Conservation (phyloP, 2,329 filamentous ascomycete genomes). For the Ophiostoma novo-ulmi region DNA sequence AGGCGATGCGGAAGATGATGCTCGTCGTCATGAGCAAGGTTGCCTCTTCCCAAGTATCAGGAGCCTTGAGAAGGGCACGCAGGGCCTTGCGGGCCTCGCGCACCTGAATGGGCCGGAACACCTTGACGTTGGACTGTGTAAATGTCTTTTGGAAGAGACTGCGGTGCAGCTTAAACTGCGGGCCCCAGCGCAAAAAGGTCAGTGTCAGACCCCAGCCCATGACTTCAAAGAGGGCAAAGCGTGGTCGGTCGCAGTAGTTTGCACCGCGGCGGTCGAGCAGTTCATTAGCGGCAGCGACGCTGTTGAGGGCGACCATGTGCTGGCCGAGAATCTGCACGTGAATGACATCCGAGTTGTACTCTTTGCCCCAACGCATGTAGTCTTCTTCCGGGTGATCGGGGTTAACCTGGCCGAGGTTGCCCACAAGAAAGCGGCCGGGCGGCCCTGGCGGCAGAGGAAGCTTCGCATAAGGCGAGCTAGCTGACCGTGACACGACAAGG, state of each 20-base stretch:
- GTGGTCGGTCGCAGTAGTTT: slow-evolving; percentile 39
- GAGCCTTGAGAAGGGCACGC: slow-evolving; percentile 33
- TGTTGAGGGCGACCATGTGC: slow-evolving; percentile 38
- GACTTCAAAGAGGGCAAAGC: slow-evolving; percentile 37
- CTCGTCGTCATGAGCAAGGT: slow-evolving; percentile 39
- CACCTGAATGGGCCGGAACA: slow-evolving; percentile 28
- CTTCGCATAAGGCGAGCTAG: slow-evolving; percentile 7
- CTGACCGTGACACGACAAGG: neutral
- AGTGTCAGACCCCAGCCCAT: slow-evolving; percentile 44
- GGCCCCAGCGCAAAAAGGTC: slow-evolving; percentile 40
- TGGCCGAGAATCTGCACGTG: slow-evolving; percentile 37
- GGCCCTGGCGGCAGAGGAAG: slow-evolving; percentile 27
- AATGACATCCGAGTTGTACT: slow-evolving; percentile 31
- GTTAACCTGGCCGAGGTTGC: slow-evolving; percentile 92
- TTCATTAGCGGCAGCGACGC: slow-evolving; percentile 36
- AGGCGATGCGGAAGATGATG: slow-evolving; percentile 42
- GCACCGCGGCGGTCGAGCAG: slow-evolving; percentile 39
- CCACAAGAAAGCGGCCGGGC: slow-evolving; percentile 54
- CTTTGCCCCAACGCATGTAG: slow-evolving; percentile 26
- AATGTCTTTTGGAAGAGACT: slow-evolving; percentile 41
- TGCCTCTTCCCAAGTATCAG: slow-evolving; percentile 36
- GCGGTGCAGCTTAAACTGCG: slow-evolving; percentile 40
- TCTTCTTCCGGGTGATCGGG: slow-evolving; percentile 69
- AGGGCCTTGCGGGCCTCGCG: slow-evolving; percentile 35
- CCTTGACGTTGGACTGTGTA: slow-evolving; percentile 26